A percentile compares a stretch with the other conserved stretches of the same genome.
phyloP scores from a whole-genome alignment of 306 rosid species.

The Crataegus laevigata region DNA sequence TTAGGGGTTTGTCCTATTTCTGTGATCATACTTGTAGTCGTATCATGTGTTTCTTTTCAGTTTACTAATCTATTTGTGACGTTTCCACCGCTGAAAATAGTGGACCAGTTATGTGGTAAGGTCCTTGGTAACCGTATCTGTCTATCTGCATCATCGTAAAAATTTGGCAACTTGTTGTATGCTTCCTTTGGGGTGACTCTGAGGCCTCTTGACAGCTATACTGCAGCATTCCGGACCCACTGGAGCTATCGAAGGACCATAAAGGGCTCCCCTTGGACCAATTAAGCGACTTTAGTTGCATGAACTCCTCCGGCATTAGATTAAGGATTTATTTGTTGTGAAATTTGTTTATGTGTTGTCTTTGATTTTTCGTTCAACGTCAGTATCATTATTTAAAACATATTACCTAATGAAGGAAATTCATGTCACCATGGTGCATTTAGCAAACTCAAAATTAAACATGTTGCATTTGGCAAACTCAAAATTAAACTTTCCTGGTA shows the following conservation, averaged over 20 bases:
- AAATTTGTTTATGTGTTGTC: background rate
- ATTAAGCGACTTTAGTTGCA: background rate
- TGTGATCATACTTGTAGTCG: background rate
- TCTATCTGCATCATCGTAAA: background rate
- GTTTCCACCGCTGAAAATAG: background rate
- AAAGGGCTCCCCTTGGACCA: background rate
- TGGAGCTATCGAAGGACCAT: background rate
- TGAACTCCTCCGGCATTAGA: background rate
- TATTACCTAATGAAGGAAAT: background rate
- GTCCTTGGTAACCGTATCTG: background rate
- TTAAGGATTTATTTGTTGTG: background rate
- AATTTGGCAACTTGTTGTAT: background rate
- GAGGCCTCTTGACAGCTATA: conserved; percentile 6
- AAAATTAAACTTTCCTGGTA: background rate
- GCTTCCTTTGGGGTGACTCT: background rate
- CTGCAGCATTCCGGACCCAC: background rate
- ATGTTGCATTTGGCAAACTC: background rate
- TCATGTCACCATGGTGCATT: background rate
- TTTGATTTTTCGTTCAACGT: background rate
- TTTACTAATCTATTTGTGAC: background rate
- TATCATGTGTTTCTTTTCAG: background rate
- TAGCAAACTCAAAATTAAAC: background rate
- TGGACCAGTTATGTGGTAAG: conserved; percentile 14
- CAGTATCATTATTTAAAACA: background rate
- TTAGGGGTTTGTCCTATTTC: conserved; percentile 2